Evolutionary conservation across 768 basidiomycete genomes (phyloP), one percentile per base, ranked within the genome.

Genomic region (Mycena belliarum): DNA sequence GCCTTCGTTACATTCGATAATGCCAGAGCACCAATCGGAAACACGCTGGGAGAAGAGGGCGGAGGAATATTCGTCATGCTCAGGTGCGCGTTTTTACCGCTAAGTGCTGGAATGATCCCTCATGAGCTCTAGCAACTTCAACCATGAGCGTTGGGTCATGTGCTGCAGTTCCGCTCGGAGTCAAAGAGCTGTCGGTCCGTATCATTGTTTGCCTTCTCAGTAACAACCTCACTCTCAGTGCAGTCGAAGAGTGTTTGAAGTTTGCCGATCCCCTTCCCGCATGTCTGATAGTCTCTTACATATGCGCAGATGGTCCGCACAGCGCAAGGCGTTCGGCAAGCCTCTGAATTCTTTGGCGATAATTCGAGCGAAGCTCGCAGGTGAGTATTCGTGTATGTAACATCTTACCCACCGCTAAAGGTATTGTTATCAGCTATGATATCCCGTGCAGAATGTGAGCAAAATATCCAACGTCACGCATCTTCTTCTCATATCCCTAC

Each of bases 251-350:
- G 73, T 94, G 91, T 67, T 68, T 95, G 63, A 91, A 91, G 84
- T 86, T 46, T 61, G 77, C 67, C n/a, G 3, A 45, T 28, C 14
- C 28, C n/a, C 43, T 33, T 49, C 10, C 6, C 25, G 40, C 20
- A 16, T 16, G 42, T 15, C 21, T 21, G 11, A 48, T 14, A 24
- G 29, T 45, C 15, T 50, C 26, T 41, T 35, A 40, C 23, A 32
- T 10, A 21, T 9, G 16, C 6, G 11, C 56, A 89, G 86, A 66
- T 98, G 95, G 95, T 79, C 86, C 4, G 83, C 81, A 50, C 93
- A 97, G 70, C 86, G 95, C 40, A 88, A 92, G 66, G 95, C 93
- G 10, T 96, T 96, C 65, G 95, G 95, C 49, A 95, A 91, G 72
- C 92, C 89, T 4, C 75, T 96, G 40, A 82, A 83, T 60, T 83